Evolutionary conservation across 1,284 basidiomycete species (phyloP).

Genomic region (Chalciporus sp.): DNA sequence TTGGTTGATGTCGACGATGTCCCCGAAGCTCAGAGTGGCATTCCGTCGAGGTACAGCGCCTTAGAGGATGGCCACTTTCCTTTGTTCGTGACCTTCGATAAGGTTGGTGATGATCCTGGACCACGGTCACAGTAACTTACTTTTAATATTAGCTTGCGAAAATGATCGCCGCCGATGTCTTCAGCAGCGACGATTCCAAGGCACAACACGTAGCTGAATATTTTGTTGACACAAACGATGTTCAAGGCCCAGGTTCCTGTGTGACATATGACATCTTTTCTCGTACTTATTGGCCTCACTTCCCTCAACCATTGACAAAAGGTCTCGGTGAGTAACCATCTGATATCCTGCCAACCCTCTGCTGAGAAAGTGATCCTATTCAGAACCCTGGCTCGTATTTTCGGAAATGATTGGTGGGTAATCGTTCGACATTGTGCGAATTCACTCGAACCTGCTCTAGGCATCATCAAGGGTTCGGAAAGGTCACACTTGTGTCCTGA

Average conservation of each 20-base stretch:
- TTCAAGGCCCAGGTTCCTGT: constrained; percentile 20
- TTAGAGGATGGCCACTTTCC: constrained; percentile 68
- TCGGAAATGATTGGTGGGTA: constrained; percentile 65
- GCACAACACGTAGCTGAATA: constrained; percentile 4
- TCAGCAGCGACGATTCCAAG: constrained; percentile 13
- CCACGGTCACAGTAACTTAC: constrained; percentile 1
- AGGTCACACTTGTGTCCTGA: constrained; percentile 38
- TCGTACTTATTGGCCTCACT: constrained; percentile 63
- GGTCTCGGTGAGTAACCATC: constrained; percentile 47
- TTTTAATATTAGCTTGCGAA: constrained; percentile 8
- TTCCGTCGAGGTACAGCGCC: constrained; percentile 60
- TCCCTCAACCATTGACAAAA: constrained; percentile 56
- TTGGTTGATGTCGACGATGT: constrained; percentile 55
- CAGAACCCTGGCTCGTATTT: constrained; percentile 66
- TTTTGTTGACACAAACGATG: constrained; percentile 22
- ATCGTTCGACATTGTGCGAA: not conserved
- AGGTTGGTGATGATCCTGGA: constrained; percentile 40
- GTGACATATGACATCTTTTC: constrained; percentile 57
- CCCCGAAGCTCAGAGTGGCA: constrained; percentile 42
- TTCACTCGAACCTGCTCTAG: constrained; percentile 34
- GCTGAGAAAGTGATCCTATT: not conserved
- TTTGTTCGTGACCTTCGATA: constrained; percentile 67
- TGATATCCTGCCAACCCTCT: not conserved
- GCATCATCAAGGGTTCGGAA: constrained; percentile 71
- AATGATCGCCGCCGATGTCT: constrained; percentile 27